Evolutionary conservation across 345 rosid species (phyloP).

Genomic region (Combretum micranthum): DNA sequence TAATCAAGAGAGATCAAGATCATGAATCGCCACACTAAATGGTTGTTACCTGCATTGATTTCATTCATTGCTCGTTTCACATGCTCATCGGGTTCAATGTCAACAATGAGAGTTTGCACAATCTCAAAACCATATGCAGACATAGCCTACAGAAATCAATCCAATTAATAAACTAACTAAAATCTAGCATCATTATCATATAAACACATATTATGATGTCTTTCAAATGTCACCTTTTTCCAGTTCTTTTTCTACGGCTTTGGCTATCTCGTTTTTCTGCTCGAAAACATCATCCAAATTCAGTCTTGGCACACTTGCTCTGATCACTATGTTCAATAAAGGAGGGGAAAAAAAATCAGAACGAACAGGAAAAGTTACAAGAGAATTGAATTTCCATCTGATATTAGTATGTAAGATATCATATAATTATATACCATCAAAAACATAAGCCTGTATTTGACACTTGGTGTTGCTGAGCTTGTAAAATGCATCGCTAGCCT

Average conservation of each 20-base stretch:
- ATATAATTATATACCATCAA: constrained; percentile 10
- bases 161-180: not conserved
- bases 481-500: constrained; percentile 19
- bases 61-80: constrained; percentile 28
- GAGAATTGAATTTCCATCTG: no score
- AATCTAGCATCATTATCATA: not conserved
- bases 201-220: not conserved
- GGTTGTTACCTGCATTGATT: constrained; percentile 19
- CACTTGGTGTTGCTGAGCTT: constrained; percentile 19
- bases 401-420: no score
- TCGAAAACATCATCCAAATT: constrained; percentile 31
- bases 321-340: constrained; percentile 17
- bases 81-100: constrained; percentile 24
- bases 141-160: constrained; percentile 14
- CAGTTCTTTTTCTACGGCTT: constrained; percentile 34
- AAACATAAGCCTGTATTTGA: constrained; percentile 22
- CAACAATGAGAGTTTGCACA: constrained; percentile 22
- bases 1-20: not conserved
- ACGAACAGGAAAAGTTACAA: not conserved
- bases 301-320: constrained; percentile 29
- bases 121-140: constrained; percentile 23
- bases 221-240: constrained; percentile 21
- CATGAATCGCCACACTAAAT: not conserved
- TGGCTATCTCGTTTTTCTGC: constrained; percentile 34
- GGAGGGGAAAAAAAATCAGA: not conserved